phyloP scores from a whole-genome alignment of 768 basidiomycete genomes.

The Candolleomyces eurysporus region DNA sequence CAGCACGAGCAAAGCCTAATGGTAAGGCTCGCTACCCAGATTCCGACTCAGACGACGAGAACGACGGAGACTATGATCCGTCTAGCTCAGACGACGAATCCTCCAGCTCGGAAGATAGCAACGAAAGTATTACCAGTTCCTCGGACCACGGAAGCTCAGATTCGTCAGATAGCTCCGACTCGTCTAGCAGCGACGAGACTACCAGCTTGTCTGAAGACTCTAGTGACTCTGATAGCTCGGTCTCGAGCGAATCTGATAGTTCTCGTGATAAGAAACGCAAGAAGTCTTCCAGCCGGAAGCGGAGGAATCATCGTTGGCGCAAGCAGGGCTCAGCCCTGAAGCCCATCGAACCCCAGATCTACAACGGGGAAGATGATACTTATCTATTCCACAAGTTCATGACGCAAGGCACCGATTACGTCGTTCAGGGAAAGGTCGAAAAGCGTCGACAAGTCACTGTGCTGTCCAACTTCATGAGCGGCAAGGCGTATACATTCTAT shows the following conservation, averaged over 20 bases:
- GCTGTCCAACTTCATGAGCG: slow-evolving; percentile 24
- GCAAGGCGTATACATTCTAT: slow-evolving; percentile 28
- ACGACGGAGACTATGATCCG: not conserved
- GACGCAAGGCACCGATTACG: not conserved
- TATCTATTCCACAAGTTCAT: slow-evolving; percentile 3
- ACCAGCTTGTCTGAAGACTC: not conserved
- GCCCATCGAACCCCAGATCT: not conserved
- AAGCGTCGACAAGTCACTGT: slow-evolving; percentile 15
- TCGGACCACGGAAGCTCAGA: too few species aligned
- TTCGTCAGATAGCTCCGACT: too few species aligned
- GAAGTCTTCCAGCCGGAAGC: not conserved
- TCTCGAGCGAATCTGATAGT: not conserved
- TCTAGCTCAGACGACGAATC: too few species aligned
- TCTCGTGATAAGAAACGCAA: not conserved
- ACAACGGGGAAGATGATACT: not conserved
- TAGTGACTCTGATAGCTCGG: not conserved
- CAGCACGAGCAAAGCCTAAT: not conserved
- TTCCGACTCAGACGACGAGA: not conserved
- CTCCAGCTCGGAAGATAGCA: too few species aligned
- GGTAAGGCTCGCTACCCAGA: not conserved
- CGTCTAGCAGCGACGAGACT: too few species aligned
- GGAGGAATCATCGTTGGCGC: not conserved
- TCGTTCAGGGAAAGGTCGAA: slow-evolving; percentile 1
- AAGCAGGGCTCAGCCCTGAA: not conserved
- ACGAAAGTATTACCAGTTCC: too few species aligned